A percentile compares a stretch with the other conserved stretches of the same genome.
These are phyloP conservation scores for Metarhizium robertsii DNA, from an alignment of 2,329 filamentous ascomycete species.

Conservation along the genomic window DNA sequence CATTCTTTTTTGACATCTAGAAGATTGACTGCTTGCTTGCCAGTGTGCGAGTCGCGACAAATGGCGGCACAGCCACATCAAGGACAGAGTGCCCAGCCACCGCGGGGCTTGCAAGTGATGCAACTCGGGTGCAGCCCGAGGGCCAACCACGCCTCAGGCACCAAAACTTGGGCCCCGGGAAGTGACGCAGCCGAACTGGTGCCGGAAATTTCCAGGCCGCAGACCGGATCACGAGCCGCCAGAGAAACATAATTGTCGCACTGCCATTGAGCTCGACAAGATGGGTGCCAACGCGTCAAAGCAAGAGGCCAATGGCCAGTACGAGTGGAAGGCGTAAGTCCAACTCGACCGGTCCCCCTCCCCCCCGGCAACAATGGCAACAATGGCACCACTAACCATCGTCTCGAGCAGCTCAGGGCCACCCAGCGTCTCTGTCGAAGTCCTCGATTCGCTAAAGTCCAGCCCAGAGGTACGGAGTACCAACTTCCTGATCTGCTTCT, in stretches of 20 bases:
- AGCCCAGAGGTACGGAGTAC: slow-evolving; percentile 64
- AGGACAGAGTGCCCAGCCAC: slow-evolving; percentile 4
- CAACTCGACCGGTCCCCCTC: neutral
- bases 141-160: slow-evolving; percentile 21
- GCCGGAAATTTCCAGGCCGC: slow-evolving; percentile 24
- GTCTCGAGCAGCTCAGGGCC: slow-evolving; percentile 29
- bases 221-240: slow-evolving; percentile 16
- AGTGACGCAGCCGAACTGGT: slow-evolving; percentile 22
- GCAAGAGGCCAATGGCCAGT: slow-evolving; percentile 24
- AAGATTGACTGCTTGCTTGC: no score
- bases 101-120: neutral
- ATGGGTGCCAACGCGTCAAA: slow-evolving; percentile 52
- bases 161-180: slow-evolving; percentile 3
- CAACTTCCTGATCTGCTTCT: neutral
- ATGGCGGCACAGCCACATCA: slow-evolving; percentile 5
- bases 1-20: no score
- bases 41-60: no score
- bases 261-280: slow-evolving; percentile 29
- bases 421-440: slow-evolving; percentile 61
- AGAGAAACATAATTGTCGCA: slow-evolving; percentile 18
- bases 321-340: slow-evolving; percentile 48
- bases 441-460: slow-evolving; percentile 74
- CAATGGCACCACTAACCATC: neutral
- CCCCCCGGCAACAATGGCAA: neutral
- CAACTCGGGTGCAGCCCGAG: no score